Percentiles rank a stretch among this genome's conserved stretches.
Evolutionary conservation across 495 filamentous ascomycete species (phyloP).

Genomic region (Penicillium bialowiezense): DNA sequence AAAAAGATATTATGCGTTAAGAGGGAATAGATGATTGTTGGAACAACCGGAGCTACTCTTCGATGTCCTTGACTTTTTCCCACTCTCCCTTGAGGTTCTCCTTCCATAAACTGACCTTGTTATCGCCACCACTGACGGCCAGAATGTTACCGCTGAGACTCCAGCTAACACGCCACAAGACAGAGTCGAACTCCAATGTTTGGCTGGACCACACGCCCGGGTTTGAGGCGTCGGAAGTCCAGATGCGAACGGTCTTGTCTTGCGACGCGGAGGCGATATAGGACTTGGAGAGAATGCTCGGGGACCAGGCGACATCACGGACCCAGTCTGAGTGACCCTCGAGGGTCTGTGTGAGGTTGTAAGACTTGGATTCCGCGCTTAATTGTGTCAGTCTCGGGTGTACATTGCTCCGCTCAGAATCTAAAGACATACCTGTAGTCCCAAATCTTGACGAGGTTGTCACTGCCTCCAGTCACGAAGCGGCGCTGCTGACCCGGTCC

Average conservation of each 20-base stretch:
- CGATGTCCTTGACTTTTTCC: conserved; percentile 95
- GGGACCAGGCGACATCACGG: conserved; percentile 94
- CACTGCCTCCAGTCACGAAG: conserved; percentile 91
- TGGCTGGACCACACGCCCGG: conserved; percentile 75
- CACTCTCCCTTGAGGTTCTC: conserved; percentile 66
- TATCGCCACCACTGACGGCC: conserved; percentile 90
- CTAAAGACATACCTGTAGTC: conserved; percentile 49
- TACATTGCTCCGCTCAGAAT: background rate
- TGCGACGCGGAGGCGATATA: conserved; percentile 96
- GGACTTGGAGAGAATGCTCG: conserved; percentile 85
- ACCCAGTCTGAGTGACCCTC: conserved; percentile 95
- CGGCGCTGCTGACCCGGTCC: conserved; percentile 61
- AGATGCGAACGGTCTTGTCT: conserved; percentile 95
- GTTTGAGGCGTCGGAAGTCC: conserved; percentile 71
- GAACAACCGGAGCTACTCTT: conserved; percentile 59
- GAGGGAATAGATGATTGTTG: conserved; percentile 16
- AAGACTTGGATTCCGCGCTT: conserved; percentile 53
- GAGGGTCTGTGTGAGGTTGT: conserved; percentile 53
- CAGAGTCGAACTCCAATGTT: conserved; percentile 78
- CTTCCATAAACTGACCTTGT: conserved; percentile 78
- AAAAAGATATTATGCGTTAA: conserved; percentile 12
- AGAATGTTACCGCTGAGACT: conserved; percentile 96
- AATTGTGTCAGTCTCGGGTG: conserved; percentile 12
- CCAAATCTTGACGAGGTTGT: conserved; percentile 94
- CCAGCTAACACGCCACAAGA: conserved; percentile 97